Conservation (phyloP, 1,284 basidiomycete species). For the Papiliotrema fonsecae region DNA sequence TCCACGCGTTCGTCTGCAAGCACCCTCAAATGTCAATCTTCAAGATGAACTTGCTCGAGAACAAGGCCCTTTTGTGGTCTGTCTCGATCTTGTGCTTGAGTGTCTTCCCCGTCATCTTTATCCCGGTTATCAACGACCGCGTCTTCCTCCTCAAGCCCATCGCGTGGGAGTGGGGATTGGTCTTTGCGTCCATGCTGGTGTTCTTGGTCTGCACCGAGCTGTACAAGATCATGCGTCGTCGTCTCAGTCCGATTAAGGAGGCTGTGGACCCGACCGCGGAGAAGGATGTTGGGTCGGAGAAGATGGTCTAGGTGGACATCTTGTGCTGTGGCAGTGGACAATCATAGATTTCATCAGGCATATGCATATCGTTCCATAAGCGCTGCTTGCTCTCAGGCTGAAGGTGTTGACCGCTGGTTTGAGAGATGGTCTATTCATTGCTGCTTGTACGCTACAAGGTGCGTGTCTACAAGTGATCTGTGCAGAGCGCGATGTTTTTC, state of each 20-base stretch:
- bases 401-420: too few species aligned
- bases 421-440: too few species aligned
- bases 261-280: too few species aligned
- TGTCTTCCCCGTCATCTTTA: constrained; percentile 47
- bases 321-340: too few species aligned
- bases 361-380: too few species aligned
- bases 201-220: constrained; percentile 35
- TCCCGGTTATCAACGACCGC: constrained; percentile 44
- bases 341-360: too few species aligned
- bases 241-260: not conserved
- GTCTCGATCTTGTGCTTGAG: constrained; percentile 35
- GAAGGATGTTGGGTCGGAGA: too few species aligned
- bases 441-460: too few species aligned
- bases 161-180: constrained; percentile 48
- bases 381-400: too few species aligned
- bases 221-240: constrained; percentile 21
- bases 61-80: constrained; percentile 56
- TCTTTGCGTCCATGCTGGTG: constrained; percentile 44
- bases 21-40: constrained; percentile 47
- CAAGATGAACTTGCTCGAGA: constrained; percentile 54
- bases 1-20: constrained; percentile 48
- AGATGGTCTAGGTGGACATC: too few species aligned
- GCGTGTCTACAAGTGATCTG: too few species aligned
- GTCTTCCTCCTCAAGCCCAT: constrained; percentile 41
- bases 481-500: too few species aligned